Conservation (phyloP, 768 basidiomycete genomes). For the Pleurotus ostreatus region DNA sequence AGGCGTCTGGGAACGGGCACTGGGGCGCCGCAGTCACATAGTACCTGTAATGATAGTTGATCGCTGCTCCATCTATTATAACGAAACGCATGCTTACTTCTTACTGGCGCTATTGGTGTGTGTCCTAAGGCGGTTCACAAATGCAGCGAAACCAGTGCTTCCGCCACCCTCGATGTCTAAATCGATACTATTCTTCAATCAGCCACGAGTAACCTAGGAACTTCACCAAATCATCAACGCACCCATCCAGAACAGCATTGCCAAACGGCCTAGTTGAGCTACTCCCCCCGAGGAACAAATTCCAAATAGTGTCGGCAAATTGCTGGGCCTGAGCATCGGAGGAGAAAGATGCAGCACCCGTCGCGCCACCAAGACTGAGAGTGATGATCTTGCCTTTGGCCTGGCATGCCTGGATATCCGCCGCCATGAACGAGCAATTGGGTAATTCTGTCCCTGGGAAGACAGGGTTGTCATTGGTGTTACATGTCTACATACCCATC, state of each 20-base stretch:
- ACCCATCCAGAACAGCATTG: slow-evolving; percentile 62
- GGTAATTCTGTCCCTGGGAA: slow-evolving; percentile 56
- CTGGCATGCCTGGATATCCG: slow-evolving; percentile 57
- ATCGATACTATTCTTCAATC: slow-evolving; percentile 35
- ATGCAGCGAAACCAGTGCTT: slow-evolving; percentile 40
- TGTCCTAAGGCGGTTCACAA: slow-evolving; percentile 41
- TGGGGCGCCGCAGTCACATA: slow-evolving; percentile 53
- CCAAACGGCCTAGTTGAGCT: slow-evolving; percentile 61
- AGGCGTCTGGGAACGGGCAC: slow-evolving; percentile 61
- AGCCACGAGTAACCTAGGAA: too few relatives aligned
- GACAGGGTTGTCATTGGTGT: slow-evolving; percentile 30
- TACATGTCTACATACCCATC: slow-evolving; percentile 42
- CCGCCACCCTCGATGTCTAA: slow-evolving; percentile 63
- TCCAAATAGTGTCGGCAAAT: slow-evolving; percentile 62
- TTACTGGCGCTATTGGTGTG: slow-evolving; percentile 45
- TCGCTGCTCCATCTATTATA: background rate
- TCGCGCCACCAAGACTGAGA: slow-evolving; percentile 49
- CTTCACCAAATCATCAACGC: background rate
- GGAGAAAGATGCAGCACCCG: slow-evolving; percentile 45
- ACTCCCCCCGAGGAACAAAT: slow-evolving; percentile 62
- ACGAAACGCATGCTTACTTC: slow-evolving; percentile 24
- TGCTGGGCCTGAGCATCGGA: slow-evolving; percentile 45
- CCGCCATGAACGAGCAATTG: slow-evolving; percentile 52
- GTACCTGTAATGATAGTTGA: slow-evolving; percentile 30
- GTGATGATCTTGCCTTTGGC: slow-evolving; percentile 47